phyloP scores from a whole-genome alignment of 2,329 filamentous ascomycete species.

The Spiromastix sp. region DNA sequence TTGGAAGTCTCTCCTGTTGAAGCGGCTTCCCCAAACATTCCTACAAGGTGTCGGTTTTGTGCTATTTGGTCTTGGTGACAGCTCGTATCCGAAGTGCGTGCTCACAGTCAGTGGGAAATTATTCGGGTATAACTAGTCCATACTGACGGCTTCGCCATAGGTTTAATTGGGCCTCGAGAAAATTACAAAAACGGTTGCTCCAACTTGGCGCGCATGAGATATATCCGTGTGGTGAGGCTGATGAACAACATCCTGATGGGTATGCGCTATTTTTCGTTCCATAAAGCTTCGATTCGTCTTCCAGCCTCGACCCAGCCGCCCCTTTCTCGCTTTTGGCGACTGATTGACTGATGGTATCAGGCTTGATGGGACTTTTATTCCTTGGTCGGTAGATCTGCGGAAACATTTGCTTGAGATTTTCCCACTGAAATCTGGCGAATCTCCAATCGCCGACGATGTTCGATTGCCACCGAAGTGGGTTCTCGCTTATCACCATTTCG shows the following conservation, averaged over 20 bases:
- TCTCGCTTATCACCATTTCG: constrained; percentile 21
- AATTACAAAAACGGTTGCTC: constrained; percentile 71
- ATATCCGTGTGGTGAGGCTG: constrained; percentile 71
- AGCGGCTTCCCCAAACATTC: constrained; percentile 62
- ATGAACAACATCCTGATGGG: constrained; percentile 91
- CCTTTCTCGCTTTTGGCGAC: not conserved
- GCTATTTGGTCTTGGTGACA: constrained; percentile 87
- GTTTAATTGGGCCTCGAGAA: constrained; percentile 87
- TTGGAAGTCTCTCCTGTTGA: constrained; percentile 76
- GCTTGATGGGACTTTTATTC: constrained; percentile 69
- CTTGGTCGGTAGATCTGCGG: constrained; percentile 62
- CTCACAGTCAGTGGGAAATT: no score
- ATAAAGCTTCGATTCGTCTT: no score
- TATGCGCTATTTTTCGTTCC: constrained; percentile 33
- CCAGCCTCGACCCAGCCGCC: not conserved
- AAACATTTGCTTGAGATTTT: constrained; percentile 55
- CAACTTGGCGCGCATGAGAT: constrained; percentile 74
- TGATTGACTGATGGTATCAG: constrained; percentile 33
- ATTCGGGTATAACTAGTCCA: no score
- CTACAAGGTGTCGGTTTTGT: constrained; percentile 62
- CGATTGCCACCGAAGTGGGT: constrained; percentile 68
- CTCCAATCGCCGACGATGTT: constrained; percentile 62
- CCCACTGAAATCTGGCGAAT: constrained; percentile 56
- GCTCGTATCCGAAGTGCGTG: constrained; percentile 79
- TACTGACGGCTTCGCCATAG: constrained; percentile 31